A percentile compares a stretch with the other conserved stretches of the same genome.
Evolutionary conservation across 306 rosid genomes (phyloP).

Genomic region (Cucurbita ficifolia): DNA sequence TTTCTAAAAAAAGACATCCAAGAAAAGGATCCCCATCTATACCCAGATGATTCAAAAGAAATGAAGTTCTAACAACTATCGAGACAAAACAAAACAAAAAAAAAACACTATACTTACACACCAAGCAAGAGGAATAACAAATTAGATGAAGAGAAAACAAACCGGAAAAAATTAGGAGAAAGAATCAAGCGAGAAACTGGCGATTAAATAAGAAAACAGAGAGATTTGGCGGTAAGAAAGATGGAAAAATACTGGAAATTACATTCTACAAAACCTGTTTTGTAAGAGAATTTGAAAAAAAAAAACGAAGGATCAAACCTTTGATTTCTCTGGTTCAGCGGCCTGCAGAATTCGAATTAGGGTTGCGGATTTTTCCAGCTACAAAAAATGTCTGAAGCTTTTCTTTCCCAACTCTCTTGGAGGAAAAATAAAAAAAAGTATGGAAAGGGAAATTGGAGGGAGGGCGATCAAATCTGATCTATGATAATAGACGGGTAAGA

Average conservation of each 20-base stretch:
- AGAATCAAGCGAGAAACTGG: not conserved
- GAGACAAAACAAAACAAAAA: not conserved
- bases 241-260: not conserved
- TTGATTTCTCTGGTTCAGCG: not conserved
- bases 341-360: not conserved
- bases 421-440: not conserved
- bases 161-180: not conserved
- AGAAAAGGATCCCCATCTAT: not conserved
- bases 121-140: not conserved
- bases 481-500: constrained; percentile 17
- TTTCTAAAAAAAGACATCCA: not conserved
- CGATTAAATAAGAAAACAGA: not conserved
- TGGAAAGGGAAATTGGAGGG: not conserved
- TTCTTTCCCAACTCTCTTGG: not conserved
- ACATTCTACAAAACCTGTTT: not conserved
- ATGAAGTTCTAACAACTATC: not conserved
- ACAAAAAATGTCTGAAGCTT: not conserved
- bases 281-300: not conserved
- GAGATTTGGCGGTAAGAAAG: too few relatives aligned
- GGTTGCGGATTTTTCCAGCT: constrained; percentile 3
- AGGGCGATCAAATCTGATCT: not conserved
- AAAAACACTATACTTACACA: not conserved
- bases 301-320: not conserved
- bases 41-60: not conserved
- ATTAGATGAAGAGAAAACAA: not conserved